Evolutionary conservation across 2,329 filamentous ascomycete genomes (phyloP), one percentile per base, ranked within the genome.

Genomic region (Hypoxylon sp.): DNA sequence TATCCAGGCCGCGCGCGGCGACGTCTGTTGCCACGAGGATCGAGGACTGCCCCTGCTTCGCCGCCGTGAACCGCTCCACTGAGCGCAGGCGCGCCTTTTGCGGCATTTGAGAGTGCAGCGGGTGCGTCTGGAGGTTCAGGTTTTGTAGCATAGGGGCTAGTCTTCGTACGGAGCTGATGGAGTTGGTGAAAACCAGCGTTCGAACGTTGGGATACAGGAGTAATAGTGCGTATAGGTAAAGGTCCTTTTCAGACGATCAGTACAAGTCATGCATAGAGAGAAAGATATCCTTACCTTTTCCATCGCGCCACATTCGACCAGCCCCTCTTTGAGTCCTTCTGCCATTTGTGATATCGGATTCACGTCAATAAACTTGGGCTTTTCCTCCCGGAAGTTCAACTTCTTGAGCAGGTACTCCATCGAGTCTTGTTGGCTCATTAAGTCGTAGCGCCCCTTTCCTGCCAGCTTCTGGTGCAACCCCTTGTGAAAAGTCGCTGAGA

Each of bases 11-110:
- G 60, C 94, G 88, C 7, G 94, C 92, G 2, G 94, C 94, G 21
- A 97, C 93, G 72, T 98, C 94, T 0, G 95, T 98, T 3, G 95
- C 92, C 15, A 99, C 84, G 2, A 98, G 84, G 41, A 98, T 89
- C 1, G 88, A 84, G 0, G 77, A 70, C 13, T 75, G 68, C 74
- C 80, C 75, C 24, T 80, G 76, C 42, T 84, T 79, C 0, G 86
- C 79, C 2, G 84, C 84, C 1, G 89, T 88, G 77, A 99, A 98
- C 35, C 90, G 89, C 72, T 99, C 95, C 2, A 99, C 84, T 1
- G 92, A 94, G 33, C 94, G 88, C n/a, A 97, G 81, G 40, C 95
- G 92, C 2, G 95, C 93, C 74, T 98, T 98, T 75, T 99, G 95
- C 1, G 88, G 83, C 95, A 99, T 98, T 63, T 92, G 90, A 0